Conservation (phyloP, 2,329 filamentous ascomycete species). For the Corniculantispora saksenae region DNA sequence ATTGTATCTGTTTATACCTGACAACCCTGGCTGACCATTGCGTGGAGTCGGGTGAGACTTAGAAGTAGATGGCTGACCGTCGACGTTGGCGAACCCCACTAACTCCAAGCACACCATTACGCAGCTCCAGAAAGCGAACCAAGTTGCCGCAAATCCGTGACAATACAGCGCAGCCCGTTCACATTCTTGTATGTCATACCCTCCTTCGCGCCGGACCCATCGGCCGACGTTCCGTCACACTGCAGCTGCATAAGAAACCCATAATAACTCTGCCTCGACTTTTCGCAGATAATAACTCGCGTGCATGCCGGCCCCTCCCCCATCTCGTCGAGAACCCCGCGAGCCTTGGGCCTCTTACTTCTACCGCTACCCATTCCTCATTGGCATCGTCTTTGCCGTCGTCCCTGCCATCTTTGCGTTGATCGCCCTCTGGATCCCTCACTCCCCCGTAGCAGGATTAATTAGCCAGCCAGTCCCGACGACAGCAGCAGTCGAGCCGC, state of each 20-base stretch:
- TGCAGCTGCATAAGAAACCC: not conserved
- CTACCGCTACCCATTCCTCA: not conserved
- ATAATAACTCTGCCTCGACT: not conserved
- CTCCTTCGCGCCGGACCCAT: not conserved
- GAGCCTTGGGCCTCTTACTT: constrained; percentile 1
- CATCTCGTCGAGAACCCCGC: constrained; percentile 8
- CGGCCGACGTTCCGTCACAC: constrained; percentile 14
- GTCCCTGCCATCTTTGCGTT: not conserved
- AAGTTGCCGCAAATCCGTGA: not conserved
- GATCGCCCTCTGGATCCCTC: not conserved
- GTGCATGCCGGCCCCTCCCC: constrained; percentile 2
- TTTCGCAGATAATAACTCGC: not conserved
- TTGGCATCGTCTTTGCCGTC: not conserved
- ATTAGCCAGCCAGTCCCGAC: not conserved
- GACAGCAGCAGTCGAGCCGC: not conserved
- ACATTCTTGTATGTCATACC: constrained; percentile 4
- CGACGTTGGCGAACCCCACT: constrained; percentile 1
- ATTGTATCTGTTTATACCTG: too few species aligned
- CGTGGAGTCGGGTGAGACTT: not conserved
- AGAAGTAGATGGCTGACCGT: not conserved
- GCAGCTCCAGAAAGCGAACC: not conserved
- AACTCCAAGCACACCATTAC: constrained; percentile 3
- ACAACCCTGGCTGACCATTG: not conserved
- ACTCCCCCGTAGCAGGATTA: not conserved
- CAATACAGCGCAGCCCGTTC: not conserved